Evolutionary conservation across 2,329 filamentous ascomycete species (phyloP).

Genomic region (Westerdykella aurantiaca): DNA sequence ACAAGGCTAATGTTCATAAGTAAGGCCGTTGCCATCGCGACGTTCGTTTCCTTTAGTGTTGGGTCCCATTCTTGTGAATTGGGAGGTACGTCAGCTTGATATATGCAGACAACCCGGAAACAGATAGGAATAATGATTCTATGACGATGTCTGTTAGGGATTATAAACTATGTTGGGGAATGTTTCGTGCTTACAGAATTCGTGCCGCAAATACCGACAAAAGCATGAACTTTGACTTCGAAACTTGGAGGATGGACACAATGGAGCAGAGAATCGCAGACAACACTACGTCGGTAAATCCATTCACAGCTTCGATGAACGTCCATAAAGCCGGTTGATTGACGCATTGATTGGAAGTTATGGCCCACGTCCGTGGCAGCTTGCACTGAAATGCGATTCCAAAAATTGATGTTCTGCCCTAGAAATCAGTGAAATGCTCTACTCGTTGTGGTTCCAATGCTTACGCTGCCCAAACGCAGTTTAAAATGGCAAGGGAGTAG

Average conservation of each 20-base stretch:
- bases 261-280: conserved; percentile 1
- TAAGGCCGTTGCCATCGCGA: conserved; percentile 4
- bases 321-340: conserved; percentile 7
- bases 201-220: conserved; percentile 2
- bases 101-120: conserved; percentile 5
- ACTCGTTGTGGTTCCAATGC: background rate
- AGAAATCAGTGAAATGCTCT: background rate
- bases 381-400: conserved; percentile 7
- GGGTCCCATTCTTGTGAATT: background rate
- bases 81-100: background rate
- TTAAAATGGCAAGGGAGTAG: background rate
- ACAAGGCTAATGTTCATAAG: conserved; percentile 5
- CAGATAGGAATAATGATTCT: conserved; percentile 2
- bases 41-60: background rate
- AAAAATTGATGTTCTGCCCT: background rate
- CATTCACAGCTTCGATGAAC: conserved; percentile 4
- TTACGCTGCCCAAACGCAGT: conserved; percentile 4
- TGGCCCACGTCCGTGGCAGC: conserved; percentile 2
- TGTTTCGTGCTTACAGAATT: conserved; percentile 1
- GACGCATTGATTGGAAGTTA: conserved; percentile 1
- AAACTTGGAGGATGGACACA: conserved; percentile 2
- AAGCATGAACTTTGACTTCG: conserved; percentile 5
- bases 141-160: background rate
- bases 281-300: conserved; percentile 1
- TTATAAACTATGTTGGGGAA: background rate